Conservation (phyloP, 2,329 filamentous ascomycete genomes). For the Aspergillus sp. region DNA sequence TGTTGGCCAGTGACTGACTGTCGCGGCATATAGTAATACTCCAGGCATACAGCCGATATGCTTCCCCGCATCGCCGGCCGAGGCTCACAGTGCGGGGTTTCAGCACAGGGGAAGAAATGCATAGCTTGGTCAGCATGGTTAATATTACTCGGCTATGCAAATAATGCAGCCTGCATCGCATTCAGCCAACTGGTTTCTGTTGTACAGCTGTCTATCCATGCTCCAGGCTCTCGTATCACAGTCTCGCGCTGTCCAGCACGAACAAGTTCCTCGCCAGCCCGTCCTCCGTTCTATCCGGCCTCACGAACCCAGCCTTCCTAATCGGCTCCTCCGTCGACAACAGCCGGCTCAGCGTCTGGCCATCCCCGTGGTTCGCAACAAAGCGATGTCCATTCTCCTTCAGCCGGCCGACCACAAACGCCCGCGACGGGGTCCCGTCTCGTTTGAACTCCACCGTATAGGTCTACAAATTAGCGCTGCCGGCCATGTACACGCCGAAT, state of each 20-base stretch:
- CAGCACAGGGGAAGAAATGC: too few relatives aligned
- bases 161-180: too few relatives aligned
- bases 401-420: constrained; percentile 46
- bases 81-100: too few relatives aligned
- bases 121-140: too few relatives aligned
- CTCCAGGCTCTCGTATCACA: background rate
- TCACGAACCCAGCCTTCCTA: background rate
- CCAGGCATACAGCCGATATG: background rate
- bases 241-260: background rate
- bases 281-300: background rate
- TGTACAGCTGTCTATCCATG: background rate
- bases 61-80: too few relatives aligned
- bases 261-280: background rate
- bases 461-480: constrained; percentile 32
- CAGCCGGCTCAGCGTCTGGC: background rate
- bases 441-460: constrained; percentile 52
- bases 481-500: background rate
- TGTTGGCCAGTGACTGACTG: background rate
- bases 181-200: too few relatives aligned
- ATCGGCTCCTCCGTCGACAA: constrained; percentile 1
- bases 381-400: constrained; percentile 41
- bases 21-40: background rate
- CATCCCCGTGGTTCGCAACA: constrained; percentile 40
- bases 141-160: too few relatives aligned
- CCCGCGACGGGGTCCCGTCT: constrained; percentile 39